These are phyloP conservation scores for Mycena rebaudengoi DNA, from an alignment of 768 basidiomycete species.

Conservation along the genomic window DNA sequence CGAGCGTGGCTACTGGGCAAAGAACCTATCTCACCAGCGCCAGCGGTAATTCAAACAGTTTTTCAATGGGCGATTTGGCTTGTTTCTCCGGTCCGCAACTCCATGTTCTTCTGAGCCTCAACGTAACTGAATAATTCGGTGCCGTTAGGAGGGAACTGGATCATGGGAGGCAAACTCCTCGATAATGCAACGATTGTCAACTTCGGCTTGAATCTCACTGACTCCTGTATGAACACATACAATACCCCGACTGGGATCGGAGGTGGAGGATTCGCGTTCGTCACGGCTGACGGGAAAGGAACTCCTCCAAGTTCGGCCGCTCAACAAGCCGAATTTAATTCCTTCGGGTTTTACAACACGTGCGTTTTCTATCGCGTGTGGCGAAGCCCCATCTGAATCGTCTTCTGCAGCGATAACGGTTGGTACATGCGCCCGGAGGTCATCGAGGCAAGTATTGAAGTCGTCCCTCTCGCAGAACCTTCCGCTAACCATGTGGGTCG, in stretches of 20 bases:
- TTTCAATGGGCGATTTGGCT: constrained; percentile 14
- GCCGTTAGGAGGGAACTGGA: constrained; percentile 11
- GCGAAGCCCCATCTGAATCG: not conserved
- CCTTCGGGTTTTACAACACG: constrained; percentile 19
- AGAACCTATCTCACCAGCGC: constrained; percentile 17
- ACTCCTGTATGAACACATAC: constrained; percentile 19
- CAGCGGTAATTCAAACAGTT: constrained; percentile 9
- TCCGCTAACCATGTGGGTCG: not conserved
- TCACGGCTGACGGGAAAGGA: constrained; percentile 7
- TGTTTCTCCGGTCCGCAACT: constrained; percentile 16
- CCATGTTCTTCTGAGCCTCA: not conserved
- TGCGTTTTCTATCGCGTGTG: not conserved
- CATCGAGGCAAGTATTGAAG: constrained; percentile 12
- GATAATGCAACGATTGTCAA: constrained; percentile 16
- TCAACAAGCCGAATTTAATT: constrained; percentile 4
- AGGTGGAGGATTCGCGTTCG: constrained; percentile 13
- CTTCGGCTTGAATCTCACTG: constrained; percentile 13
- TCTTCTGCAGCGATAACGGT: constrained; percentile 13
- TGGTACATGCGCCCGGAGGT: constrained; percentile 21
- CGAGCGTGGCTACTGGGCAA: constrained; percentile 18
- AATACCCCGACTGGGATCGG: constrained; percentile 15
- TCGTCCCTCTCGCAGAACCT: not conserved
- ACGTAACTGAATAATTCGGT: not conserved
- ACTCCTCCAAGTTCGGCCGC: constrained; percentile 5
- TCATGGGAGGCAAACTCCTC: constrained; percentile 16